Percentiles rank a stretch among this genome's conserved stretches.
Conservation (phyloP, 305 asterid genomes). For the Fraxinus velutina region DNA sequence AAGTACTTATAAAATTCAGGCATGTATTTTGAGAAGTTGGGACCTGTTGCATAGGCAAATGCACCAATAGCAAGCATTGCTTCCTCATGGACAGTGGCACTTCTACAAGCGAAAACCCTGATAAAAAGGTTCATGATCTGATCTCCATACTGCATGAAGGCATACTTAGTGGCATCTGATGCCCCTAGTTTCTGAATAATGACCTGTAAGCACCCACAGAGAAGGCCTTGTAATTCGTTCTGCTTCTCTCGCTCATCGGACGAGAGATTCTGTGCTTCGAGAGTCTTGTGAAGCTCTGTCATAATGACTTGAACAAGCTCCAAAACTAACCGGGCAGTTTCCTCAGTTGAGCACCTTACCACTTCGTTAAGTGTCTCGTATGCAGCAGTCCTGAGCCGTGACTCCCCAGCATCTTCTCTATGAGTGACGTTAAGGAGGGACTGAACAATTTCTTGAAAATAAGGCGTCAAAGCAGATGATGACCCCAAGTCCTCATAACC, state of each 20-base stretch:
- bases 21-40: constrained; percentile 73
- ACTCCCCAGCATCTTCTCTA: constrained; percentile 82
- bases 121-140: constrained; percentile 83
- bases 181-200: constrained; percentile 79
- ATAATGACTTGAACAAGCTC: constrained; percentile 77
- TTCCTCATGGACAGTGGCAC: constrained; percentile 92
- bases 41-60: constrained; percentile 79
- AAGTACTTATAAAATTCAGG: constrained; percentile 83
- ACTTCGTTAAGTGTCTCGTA: constrained; percentile 88
- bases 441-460: constrained; percentile 76
- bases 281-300: constrained; percentile 83
- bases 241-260: constrained; percentile 90
- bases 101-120: constrained; percentile 79
- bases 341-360: constrained; percentile 84
- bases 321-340: constrained; percentile 72
- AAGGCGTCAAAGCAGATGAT: constrained; percentile 73
- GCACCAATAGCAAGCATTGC: constrained; percentile 98
- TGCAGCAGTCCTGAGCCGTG: constrained; percentile 84
- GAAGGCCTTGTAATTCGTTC: constrained; percentile 83
- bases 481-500: constrained; percentile 73
- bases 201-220: constrained; percentile 88
- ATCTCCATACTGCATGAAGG: constrained; percentile 75
- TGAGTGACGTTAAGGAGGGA: constrained; percentile 76
- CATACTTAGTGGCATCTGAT: constrained; percentile 58
- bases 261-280: constrained; percentile 70